These are phyloP conservation scores for Backusella liffmaniae DNA, from an alignment of 192 early-diverging fungal genomes.

Conservation along the genomic window DNA sequence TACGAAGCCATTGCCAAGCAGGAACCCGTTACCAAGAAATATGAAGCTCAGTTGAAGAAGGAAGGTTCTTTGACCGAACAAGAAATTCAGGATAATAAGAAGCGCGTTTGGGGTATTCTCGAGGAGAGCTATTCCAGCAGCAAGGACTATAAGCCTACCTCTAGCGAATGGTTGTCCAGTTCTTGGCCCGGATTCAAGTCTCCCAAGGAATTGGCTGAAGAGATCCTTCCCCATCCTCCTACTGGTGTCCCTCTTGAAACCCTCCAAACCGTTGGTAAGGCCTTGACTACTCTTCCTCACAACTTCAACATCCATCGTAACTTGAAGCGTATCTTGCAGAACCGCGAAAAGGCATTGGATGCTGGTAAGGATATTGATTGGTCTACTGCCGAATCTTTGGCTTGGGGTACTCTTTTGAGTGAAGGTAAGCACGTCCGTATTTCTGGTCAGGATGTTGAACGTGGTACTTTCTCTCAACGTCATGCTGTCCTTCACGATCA, in stretches of 20 bases:
- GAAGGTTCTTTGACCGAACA: conserved; percentile 83
- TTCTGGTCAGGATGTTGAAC: conserved; percentile 97
- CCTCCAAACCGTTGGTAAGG: conserved; percentile 80
- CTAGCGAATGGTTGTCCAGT: conserved; percentile 94
- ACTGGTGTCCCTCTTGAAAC: conserved; percentile 74
- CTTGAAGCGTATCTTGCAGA: conserved; percentile 81
- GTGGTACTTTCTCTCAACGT: conserved; percentile 99
- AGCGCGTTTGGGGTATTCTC: conserved; percentile 87
- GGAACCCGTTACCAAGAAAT: conserved; percentile 80
- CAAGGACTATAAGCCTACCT: conserved; percentile 86
- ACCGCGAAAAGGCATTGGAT: conserved; percentile 77
- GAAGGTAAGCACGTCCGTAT: conserved; percentile 93
- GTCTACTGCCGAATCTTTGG: conserved; percentile 93
- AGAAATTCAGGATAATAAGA: conserved; percentile 87
- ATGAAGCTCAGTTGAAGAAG: conserved; percentile 76
- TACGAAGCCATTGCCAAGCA: conserved; percentile 89
- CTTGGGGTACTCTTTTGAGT: conserved; percentile 87
- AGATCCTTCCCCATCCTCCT: conserved; percentile 67
- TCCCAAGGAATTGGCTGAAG: conserved; percentile 68
- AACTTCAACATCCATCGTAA: conserved; percentile 87
- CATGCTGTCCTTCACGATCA: conserved; percentile 98
- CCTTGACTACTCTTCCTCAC: conserved; percentile 76
- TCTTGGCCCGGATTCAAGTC: conserved; percentile 91
- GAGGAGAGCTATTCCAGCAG: conserved; percentile 90
- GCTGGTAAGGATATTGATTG: conserved; percentile 88